Evolutionary conservation across 805 yeast genomes (phyloP), one percentile per base, ranked within the genome.

Genomic region (Candida germanica): DNA sequence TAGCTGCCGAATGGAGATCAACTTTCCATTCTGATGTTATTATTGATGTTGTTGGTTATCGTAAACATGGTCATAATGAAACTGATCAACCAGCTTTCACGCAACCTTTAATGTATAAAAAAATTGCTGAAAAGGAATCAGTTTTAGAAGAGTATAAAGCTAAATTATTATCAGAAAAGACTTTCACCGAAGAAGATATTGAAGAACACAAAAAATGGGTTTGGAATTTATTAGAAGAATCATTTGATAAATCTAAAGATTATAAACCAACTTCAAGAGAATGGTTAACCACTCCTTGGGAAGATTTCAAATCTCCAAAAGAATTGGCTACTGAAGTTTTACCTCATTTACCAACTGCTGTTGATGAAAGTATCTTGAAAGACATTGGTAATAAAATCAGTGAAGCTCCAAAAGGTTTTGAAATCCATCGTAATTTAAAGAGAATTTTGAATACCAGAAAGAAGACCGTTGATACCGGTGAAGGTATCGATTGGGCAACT

Each of bases 231-330:
- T 80, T 93, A 52, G 98, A 93, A 69, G 93, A 87, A 53, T 83
- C 95, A 9, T 93, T 89, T 70, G 61, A 69, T 43, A 87, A 87
- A 68, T 80, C 95, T 32, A 87, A 87, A 70, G 95, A 87, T 42
- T 87, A 88, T 70, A 77, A 76, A 54, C 94, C 97, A 52, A 83
- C 88, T 46, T 77, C 91, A 20, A 80, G 95, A 73, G 97, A 91
- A 71, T 93, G 99, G 99, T 77, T 93, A 54, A 86, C 98, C 37
- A 86, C 96, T 29, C 93, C 97, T 50, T 93, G 99, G 99, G 96
- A 89, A 66, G 96, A 87, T 50, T 93, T 93, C 76, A 94, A 94
- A 75, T 86, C 96, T 37, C 96, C 97, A 60, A 87, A 80, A 66
- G 98, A 89, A 68, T 78, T 93, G 54, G 96, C 97, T 27, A 86